Percentiles rank a stretch among this genome's conserved stretches.
These are phyloP conservation scores for Pythium phragmiticola DNA, from an alignment of 352 stramenopile genomes.

Conservation along the genomic window DNA sequence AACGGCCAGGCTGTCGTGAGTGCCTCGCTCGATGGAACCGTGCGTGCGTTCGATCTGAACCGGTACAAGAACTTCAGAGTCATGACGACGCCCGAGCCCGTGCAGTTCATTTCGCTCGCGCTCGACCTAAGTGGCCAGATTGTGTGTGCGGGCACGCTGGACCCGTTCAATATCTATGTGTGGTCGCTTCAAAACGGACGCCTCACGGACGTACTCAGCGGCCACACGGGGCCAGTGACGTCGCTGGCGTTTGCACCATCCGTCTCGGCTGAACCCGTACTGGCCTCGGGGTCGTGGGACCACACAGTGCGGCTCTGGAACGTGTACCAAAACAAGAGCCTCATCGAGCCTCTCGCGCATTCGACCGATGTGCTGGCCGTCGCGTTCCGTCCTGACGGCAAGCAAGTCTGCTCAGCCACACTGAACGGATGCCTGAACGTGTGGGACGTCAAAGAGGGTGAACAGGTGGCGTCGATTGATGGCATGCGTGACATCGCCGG, in stretches of 20 bases:
- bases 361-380: slow-evolving; percentile 96
- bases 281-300: slow-evolving; percentile 98
- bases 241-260: slow-evolving; percentile 92
- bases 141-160: slow-evolving; percentile 92
- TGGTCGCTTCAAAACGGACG: slow-evolving; percentile 97
- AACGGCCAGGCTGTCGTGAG: slow-evolving; percentile 94
- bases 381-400: slow-evolving; percentile 95
- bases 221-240: slow-evolving; percentile 96
- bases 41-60: slow-evolving; percentile 98
- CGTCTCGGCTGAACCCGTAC: slow-evolving; percentile 71
- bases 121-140: slow-evolving; percentile 97
- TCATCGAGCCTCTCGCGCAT: slow-evolving; percentile 96
- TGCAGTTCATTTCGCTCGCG: slow-evolving; percentile 97
- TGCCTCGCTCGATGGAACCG: slow-evolving; percentile 97
- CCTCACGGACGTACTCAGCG: slow-evolving; percentile 97
- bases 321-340: slow-evolving; percentile 95
- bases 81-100: slow-evolving; percentile 94
- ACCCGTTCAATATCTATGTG: slow-evolving; percentile 98
- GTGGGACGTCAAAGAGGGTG: slow-evolving; percentile 97
- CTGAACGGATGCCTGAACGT: slow-evolving; percentile 96
- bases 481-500: slow-evolving; percentile 95
- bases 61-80: slow-evolving; percentile 99
- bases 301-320: slow-evolving; percentile 99
- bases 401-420: slow-evolving; percentile 94
- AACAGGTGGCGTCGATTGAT: slow-evolving; percentile 95